These are phyloP conservation scores for Thermoascus crustaceus DNA, from an alignment of 2,329 filamentous ascomycete species.

Conservation along the genomic window DNA sequence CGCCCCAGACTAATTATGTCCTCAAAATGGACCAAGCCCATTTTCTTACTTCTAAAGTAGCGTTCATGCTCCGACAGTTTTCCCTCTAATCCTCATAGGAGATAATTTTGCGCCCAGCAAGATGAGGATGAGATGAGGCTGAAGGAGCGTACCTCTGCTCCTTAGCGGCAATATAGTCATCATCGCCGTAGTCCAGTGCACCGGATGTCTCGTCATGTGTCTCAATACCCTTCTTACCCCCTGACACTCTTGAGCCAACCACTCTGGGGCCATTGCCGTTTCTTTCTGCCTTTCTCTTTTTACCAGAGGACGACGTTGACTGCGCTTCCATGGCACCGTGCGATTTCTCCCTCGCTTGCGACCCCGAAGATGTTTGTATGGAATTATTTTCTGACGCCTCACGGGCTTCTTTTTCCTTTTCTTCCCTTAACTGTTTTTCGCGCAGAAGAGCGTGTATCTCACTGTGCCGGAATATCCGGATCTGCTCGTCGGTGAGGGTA, in stretches of 20 bases:
- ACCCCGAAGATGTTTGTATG: conserved; percentile 1
- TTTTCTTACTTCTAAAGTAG: too few relatives aligned
- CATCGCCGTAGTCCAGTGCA: conserved; percentile 41
- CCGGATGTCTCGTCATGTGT: conserved; percentile 22
- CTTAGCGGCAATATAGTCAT: neutral
- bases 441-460: conserved; percentile 68
- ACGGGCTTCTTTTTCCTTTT: conserved; percentile 14
- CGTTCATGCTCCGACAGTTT: too few relatives aligned
- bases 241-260: too few relatives aligned
- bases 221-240: too few relatives aligned
- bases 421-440: conserved; percentile 30
- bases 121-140: conserved; percentile 6
- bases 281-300: too few relatives aligned
- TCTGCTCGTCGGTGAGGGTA: conserved; percentile 84
- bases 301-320: too few relatives aligned
- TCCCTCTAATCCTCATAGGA: conserved; percentile 29
- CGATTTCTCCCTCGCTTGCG: too few relatives aligned
- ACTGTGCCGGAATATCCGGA: conserved; percentile 81
- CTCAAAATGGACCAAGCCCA: too few relatives aligned
- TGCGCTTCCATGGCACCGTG: too few relatives aligned
- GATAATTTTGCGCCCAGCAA: conserved; percentile 24
- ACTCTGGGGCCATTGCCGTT: too few relatives aligned
- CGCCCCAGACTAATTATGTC: too few relatives aligned
- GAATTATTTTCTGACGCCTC: neutral
- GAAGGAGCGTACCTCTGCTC: neutral